Evolutionary conservation across 306 rosid genomes (phyloP).

Genomic region (Citrullus amarus): DNA sequence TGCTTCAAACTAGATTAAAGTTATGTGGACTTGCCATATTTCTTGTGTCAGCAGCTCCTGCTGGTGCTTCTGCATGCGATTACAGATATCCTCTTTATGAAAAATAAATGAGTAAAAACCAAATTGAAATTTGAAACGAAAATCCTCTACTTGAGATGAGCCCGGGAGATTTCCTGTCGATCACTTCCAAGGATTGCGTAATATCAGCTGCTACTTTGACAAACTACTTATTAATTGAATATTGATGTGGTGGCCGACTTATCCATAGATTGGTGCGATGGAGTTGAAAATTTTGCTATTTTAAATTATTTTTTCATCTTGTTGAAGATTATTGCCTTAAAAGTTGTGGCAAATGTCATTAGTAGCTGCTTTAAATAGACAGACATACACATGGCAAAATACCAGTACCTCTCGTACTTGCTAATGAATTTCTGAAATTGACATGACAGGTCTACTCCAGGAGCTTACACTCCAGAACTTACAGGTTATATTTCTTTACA

Average conservation of each 20-base stretch:
- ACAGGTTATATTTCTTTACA: slow-evolving; percentile 1
- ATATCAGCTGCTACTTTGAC: neutral
- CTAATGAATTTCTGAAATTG: slow-evolving; percentile 9
- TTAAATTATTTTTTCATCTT: neutral
- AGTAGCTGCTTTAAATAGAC: neutral
- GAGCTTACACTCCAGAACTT: slow-evolving; percentile 2
- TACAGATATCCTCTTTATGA: neutral
- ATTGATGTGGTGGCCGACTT: neutral
- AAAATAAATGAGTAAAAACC: neutral
- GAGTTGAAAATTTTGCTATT: neutral
- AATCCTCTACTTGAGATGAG: neutral
- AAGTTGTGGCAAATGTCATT: neutral
- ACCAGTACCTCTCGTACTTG: slow-evolving; percentile 6
- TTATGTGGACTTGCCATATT: neutral
- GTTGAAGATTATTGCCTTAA: neutral
- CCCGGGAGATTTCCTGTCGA: neutral
- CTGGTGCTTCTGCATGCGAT: neutral
- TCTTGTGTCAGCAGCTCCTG: neutral
- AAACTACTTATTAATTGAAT: neutral
- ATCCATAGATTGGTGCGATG: neutral
- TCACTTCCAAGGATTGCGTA: neutral
- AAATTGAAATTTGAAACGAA: neutral
- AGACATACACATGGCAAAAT: neutral
- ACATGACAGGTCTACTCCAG: slow-evolving; percentile 10
- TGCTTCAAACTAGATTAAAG: neutral